These are phyloP conservation scores for Lachancea thermotolerans DNA, from an alignment of 805 yeast genomes.

Conservation along the genomic window DNA sequence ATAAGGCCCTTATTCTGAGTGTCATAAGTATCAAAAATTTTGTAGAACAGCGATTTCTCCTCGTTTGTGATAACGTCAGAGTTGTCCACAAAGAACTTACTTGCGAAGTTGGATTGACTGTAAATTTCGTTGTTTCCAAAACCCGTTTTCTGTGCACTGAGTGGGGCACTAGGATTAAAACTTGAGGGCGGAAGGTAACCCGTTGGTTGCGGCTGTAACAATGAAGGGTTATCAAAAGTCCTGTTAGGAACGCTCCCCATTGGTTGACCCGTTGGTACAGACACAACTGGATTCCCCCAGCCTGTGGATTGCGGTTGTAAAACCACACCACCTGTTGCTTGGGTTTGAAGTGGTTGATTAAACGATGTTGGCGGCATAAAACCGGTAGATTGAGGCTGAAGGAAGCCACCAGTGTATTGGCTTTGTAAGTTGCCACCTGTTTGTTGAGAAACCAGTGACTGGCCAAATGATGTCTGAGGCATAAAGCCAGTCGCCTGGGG, in stretches of 20 bases:
- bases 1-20: slow-evolving; percentile 56
- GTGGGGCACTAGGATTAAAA: slow-evolving; percentile 30
- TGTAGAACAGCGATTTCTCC: slow-evolving; percentile 80
- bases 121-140: slow-evolving; percentile 37
- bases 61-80: slow-evolving; percentile 74
- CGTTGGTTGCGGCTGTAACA: slow-evolving; percentile 58
- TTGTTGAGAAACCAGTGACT: slow-evolving; percentile 21
- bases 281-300: slow-evolving; percentile 6
- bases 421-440: slow-evolving; percentile 22
- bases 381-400: slow-evolving; percentile 22
- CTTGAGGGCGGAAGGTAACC: slow-evolving; percentile 51
- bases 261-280: slow-evolving; percentile 31
- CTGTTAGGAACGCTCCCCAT: slow-evolving; percentile 41
- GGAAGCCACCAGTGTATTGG: slow-evolving; percentile 39
- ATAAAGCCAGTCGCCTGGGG: slow-evolving; percentile 38
- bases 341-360: slow-evolving; percentile 19
- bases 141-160: slow-evolving; percentile 40
- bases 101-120: slow-evolving; percentile 32
- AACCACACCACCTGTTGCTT: slow-evolving; percentile 15
- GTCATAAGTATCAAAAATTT: slow-evolving; percentile 86
- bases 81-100: slow-evolving; percentile 32
- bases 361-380: slow-evolving; percentile 27
- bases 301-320: slow-evolving; percentile 38
- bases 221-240: slow-evolving; percentile 20
- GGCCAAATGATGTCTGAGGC: slow-evolving; percentile 35